Evolutionary conservation across 2,329 filamentous ascomycete species (phyloP).

Genomic region (Blumeria graminis): DNA sequence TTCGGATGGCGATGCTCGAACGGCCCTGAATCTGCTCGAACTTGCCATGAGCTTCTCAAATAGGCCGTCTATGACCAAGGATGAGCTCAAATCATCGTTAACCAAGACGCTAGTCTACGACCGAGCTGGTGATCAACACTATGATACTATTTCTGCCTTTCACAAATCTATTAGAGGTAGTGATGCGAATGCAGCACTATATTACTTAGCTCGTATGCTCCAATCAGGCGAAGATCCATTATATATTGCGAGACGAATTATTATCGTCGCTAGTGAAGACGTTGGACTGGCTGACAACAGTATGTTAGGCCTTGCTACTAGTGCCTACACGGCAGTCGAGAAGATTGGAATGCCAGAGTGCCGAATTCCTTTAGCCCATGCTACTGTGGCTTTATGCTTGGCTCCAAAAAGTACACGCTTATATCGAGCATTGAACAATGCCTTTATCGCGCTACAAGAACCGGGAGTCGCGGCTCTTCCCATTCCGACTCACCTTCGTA

Average conservation of each 20-base stretch:
- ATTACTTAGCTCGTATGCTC: conserved; percentile 90
- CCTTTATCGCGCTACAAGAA: conserved; percentile 53
- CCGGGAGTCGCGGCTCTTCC: conserved; percentile 62
- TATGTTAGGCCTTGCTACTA: conserved; percentile 62
- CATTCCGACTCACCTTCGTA: conserved; percentile 68
- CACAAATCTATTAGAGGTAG: conserved; percentile 86
- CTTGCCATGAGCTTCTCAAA: conserved; percentile 57
- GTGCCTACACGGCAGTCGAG: conserved; percentile 67
- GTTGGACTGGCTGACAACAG: conserved; percentile 73
- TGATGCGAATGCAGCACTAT: conserved; percentile 68
- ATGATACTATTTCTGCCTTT: conserved; percentile 90
- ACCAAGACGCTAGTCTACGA: conserved; percentile 92
- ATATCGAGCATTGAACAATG: conserved; percentile 63
- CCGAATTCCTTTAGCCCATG: conserved; percentile 75
- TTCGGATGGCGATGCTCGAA: conserved; percentile 78
- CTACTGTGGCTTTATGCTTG: conserved; percentile 53
- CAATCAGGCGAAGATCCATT: conserved; percentile 84
- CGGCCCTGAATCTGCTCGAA: conserved; percentile 77
- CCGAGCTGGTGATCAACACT: conserved; percentile 84
- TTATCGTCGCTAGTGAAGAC: conserved; percentile 88
- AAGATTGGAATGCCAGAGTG: conserved; percentile 92
- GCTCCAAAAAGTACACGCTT: conserved; percentile 71
- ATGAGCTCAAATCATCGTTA: conserved; percentile 55
- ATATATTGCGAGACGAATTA: conserved; percentile 76
- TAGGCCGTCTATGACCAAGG: conserved; percentile 40